These are phyloP conservation scores for Whalleya microplaca DNA, from an alignment of 2,329 filamentous ascomycete genomes.

Conservation along the genomic window DNA sequence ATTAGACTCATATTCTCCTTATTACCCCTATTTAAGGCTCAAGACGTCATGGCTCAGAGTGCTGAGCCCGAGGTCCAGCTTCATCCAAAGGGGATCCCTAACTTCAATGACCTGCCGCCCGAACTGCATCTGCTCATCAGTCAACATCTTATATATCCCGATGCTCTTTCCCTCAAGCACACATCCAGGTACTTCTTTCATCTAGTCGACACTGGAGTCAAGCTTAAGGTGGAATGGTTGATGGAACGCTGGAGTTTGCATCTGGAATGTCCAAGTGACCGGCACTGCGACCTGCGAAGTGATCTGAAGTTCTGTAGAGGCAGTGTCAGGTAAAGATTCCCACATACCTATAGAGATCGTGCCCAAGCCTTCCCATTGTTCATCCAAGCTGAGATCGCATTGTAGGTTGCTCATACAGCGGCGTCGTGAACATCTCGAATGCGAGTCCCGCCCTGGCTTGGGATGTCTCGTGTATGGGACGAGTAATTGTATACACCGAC, in stretches of 20 bases:
- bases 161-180: slow-evolving; percentile 72
- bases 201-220: slow-evolving; percentile 67
- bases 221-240: slow-evolving; percentile 71
- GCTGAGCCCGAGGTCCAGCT: not conserved
- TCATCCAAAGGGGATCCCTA: slow-evolving; percentile 12
- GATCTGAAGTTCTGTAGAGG: slow-evolving; percentile 64
- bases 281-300: slow-evolving; percentile 60
- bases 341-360: not conserved
- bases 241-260: slow-evolving; percentile 65
- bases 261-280: slow-evolving; percentile 66
- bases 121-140: slow-evolving; percentile 70
- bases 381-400: slow-evolving; percentile 32
- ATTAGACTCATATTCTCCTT: no score
- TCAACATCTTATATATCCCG: slow-evolving; percentile 66
- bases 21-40: no score
- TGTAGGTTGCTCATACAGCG: slow-evolving; percentile 60
- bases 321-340: slow-evolving; percentile 52
- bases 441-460: slow-evolving; percentile 59
- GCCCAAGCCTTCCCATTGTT: not conserved
- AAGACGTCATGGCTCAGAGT: not conserved
- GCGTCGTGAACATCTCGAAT: slow-evolving; percentile 63
- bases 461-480: slow-evolving; percentile 61
- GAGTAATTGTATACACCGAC: slow-evolving; percentile 48
- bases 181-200: slow-evolving; percentile 65
- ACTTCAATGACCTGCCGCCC: slow-evolving; percentile 59